Base-by-base conservation (phyloP, 2,329 filamentous ascomycete genomes). In the Apiospora pterosperma region DNA sequence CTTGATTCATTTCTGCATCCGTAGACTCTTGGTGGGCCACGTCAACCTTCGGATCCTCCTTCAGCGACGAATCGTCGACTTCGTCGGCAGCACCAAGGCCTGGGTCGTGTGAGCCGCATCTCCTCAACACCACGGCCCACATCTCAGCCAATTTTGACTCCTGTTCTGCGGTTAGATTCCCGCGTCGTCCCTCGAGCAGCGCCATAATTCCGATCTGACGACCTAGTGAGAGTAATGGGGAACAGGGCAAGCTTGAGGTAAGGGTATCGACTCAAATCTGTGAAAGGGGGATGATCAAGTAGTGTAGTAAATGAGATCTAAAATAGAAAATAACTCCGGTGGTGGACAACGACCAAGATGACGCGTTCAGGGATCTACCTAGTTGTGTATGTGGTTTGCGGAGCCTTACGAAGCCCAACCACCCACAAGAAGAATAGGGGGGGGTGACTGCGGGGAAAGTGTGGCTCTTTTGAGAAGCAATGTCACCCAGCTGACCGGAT, bases 141-240 rank as follows among this genome's bases (percentile, higher is more conserved):
- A 97, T 84, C 76, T 96, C 90, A 69, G 89, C 90, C 62, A 97
- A 82, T 79, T 96, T 97, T 67, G 85, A 84, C 74, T 97, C 92
- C 78, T 98, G 89, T 66, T 97, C 93, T 3, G 88, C 76, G 5
- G 93, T 97, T 64, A 97, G 84, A 71, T 90, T 96, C 63, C 92
- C 93, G 59, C 92, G 25, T 23, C 59, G 59, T 25, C 59, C 59
- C 36, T 61, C 39, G 36, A 61, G 39, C 21, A 34, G 28, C 3
- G 31, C 48, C 48, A 55, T 55, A 8, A 19, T 1, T 2, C 48
- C 19, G 48, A 34, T 2, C 48, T 16, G 48, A 34, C 48, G 19
- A 12, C 16, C 16, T 55, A 11, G 2, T 8, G 7, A n/a, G 28
- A 55, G 7, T 55, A 11, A 1, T 8, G 7, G 11, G 28, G 34